A percentile compares a stretch with the other conserved stretches of the same genome.
phyloP scores from a whole-genome alignment of 2,329 filamentous ascomycete species.

The Hypoxylon sp. region DNA sequence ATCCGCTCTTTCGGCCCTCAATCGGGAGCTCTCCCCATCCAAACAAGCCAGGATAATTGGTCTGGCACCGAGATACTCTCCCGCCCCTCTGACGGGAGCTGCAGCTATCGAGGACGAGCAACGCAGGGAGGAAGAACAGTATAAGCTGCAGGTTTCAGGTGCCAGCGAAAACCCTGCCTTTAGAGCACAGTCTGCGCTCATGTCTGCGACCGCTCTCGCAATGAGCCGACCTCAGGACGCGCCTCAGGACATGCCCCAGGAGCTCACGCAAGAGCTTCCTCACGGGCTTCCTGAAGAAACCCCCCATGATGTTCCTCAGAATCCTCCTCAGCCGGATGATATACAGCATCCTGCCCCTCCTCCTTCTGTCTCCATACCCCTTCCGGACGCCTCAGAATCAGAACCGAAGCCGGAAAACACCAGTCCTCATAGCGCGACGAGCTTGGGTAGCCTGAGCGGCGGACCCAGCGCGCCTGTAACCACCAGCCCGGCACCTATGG shows the following conservation, averaged over 20 bases:
- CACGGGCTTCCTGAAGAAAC: slow-evolving; percentile 15
- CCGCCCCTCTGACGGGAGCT: slow-evolving; percentile 60
- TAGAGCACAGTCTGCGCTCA: slow-evolving; percentile 60
- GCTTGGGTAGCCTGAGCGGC: slow-evolving; percentile 52
- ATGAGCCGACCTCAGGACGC: slow-evolving; percentile 66
- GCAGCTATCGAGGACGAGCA: slow-evolving; percentile 63
- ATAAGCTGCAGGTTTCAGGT: slow-evolving; percentile 51
- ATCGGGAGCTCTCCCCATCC: slow-evolving; percentile 57
- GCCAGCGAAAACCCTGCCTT: slow-evolving; percentile 64
- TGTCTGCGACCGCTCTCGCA: slow-evolving; percentile 59
- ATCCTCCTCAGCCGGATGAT: slow-evolving; percentile 50
- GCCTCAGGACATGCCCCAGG: slow-evolving; percentile 41
- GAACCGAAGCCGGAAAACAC: slow-evolving; percentile 49
- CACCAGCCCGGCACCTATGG: slow-evolving; percentile 62
- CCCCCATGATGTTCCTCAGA: slow-evolving; percentile 48
- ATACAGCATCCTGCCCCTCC: slow-evolving; percentile 32
- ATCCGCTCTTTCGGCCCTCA: slow-evolving; percentile 43
- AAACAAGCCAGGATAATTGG: slow-evolving; percentile 61
- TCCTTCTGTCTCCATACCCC: slow-evolving; percentile 40
- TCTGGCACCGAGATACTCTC: slow-evolving; percentile 53
- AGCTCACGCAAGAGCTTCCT: slow-evolving; percentile 10
- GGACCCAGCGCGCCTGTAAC: slow-evolving; percentile 53
- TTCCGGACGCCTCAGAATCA: slow-evolving; percentile 43
- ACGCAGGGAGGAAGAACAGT: slow-evolving; percentile 56
- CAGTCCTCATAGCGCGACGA: slow-evolving; percentile 53